Conservation (phyloP, 2,329 filamentous ascomycete genomes). For the Trichophyton benhamiae region DNA sequence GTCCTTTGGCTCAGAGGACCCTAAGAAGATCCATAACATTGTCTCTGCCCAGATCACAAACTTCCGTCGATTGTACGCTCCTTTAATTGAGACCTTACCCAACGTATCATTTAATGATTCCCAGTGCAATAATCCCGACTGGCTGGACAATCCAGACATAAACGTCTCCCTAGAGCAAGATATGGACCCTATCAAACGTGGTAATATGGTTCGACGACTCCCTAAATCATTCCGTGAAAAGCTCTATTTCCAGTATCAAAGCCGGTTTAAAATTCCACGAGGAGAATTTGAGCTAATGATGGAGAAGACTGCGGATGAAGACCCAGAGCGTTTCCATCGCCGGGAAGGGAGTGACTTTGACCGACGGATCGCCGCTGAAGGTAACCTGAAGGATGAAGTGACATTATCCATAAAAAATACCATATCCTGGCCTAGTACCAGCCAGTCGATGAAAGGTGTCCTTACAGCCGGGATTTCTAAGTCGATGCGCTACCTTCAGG, state of each 20-base stretch:
- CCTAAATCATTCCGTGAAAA: constrained; percentile 77
- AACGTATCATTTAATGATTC: constrained; percentile 68
- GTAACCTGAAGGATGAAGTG: constrained; percentile 58
- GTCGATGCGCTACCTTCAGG: constrained; percentile 62
- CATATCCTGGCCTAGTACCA: constrained; percentile 81
- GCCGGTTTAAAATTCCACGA: constrained; percentile 73
- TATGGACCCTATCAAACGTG: constrained; percentile 79
- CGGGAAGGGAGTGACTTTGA: constrained; percentile 78
- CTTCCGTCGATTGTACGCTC: constrained; percentile 82
- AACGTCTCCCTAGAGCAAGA: constrained; percentile 69
- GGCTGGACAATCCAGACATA: constrained; percentile 50
- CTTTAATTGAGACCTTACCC: constrained; percentile 76
- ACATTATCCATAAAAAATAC: constrained; percentile 71
- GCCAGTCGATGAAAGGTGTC: constrained; percentile 72
- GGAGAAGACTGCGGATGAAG: constrained; percentile 57
- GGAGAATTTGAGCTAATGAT: constrained; percentile 79
- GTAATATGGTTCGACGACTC: constrained; percentile 90
- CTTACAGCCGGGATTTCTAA: constrained; percentile 63
- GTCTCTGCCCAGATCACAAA: constrained; percentile 82
- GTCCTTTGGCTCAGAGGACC: constrained; percentile 79
- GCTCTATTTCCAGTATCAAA: constrained; percentile 89
- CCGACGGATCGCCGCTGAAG: constrained; percentile 62
- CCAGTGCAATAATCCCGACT: constrained; percentile 45
- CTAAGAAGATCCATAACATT: constrained; percentile 85
- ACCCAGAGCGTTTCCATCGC: constrained; percentile 52